phyloP scores from a whole-genome alignment of 1,284 basidiomycete genomes.

The Cryptococcus maquisensis region DNA sequence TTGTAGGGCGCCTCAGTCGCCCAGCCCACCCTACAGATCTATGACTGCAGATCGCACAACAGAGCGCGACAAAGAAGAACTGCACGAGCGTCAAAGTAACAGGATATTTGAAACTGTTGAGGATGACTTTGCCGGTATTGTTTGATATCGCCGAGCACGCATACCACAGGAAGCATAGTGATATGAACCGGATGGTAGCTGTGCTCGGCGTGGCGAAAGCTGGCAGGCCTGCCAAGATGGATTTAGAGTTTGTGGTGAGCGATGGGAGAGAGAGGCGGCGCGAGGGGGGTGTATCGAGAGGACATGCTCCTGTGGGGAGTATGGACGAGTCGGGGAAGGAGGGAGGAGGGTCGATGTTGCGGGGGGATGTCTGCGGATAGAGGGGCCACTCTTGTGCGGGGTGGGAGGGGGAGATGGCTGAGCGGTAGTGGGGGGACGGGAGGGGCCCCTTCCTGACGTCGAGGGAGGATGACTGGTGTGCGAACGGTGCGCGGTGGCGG shows the following conservation, averaged over 20 bases:
- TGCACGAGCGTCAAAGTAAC: conserved; percentile 85
- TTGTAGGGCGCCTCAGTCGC: conserved; percentile 64
- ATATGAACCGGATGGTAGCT: conserved; percentile 43
- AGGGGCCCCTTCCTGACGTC: conserved; percentile 16
- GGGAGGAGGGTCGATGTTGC: conserved; percentile 4
- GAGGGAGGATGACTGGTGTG: conserved; percentile 31
- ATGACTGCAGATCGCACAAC: conserved; percentile 74
- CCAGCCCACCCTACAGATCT: conserved; percentile 56
- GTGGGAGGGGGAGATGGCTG: conserved; percentile 4
- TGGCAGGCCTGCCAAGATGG: conserved; percentile 19
- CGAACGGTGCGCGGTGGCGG: conserved; percentile 41
- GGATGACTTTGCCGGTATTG: conserved; percentile 50
- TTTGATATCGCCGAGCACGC: conserved; percentile 48
- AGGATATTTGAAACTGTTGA: conserved; percentile 49
- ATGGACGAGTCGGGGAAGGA: not conserved
- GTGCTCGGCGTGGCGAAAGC: conserved; percentile 25
- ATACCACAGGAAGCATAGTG: conserved; percentile 49
- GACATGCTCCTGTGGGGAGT: conserved; percentile 2
- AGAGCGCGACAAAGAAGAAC: conserved; percentile 86
- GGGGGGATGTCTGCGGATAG: not conserved
- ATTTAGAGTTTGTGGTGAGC: conserved; percentile 9
- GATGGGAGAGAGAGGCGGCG: conserved; percentile 5
- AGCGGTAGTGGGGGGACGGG: conserved; percentile 9
- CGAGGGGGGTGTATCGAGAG: conserved; percentile 11
- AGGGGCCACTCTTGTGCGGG: not conserved